Percentiles rank a stretch among this genome's conserved stretches.
These are phyloP conservation scores for Poa annua DNA, from an alignment of 176 grass and related monocot species.

Conservation along the genomic window DNA sequence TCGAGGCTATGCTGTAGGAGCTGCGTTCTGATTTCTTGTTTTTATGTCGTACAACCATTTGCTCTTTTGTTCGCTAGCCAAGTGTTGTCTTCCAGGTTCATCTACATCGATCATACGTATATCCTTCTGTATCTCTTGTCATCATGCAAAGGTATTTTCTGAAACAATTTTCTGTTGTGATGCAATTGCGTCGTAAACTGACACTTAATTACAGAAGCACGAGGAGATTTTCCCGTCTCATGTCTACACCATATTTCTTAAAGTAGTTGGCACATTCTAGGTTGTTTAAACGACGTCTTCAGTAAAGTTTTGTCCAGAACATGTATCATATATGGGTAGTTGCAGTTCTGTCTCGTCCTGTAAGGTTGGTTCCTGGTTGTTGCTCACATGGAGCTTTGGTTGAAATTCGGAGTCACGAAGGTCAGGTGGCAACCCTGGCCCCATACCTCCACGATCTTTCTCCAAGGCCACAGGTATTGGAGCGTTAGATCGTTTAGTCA, in stretches of 20 bases:
- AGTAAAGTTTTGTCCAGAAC: neutral
- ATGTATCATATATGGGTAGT: neutral
- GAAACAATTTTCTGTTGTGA: neutral
- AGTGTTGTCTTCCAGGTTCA: neutral
- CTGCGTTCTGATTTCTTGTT: neutral
- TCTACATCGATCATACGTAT: neutral
- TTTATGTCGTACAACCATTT: neutral
- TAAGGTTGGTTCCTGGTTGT: neutral
- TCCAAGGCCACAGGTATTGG: conserved; percentile 15
- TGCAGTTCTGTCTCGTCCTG: conserved; percentile 1
- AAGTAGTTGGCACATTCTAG: neutral
- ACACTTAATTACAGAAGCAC: neutral
- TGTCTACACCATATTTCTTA: neutral
- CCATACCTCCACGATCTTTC: conserved; percentile 26
- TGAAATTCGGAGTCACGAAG: neutral
- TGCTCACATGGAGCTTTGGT: neutral
- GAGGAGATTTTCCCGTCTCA: neutral
- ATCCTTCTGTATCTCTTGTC: neutral
- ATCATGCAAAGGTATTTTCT: neutral
- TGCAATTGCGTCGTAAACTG: neutral
- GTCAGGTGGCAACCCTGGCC: neutral
- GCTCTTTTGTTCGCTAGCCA: neutral
- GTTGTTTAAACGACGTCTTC: neutral
- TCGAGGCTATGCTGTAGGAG: neutral
- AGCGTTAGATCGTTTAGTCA: conserved; percentile 41